phyloP scores from a whole-genome alignment of 2,329 filamentous ascomycete species.

The Paracoccidioides lutzii region DNA sequence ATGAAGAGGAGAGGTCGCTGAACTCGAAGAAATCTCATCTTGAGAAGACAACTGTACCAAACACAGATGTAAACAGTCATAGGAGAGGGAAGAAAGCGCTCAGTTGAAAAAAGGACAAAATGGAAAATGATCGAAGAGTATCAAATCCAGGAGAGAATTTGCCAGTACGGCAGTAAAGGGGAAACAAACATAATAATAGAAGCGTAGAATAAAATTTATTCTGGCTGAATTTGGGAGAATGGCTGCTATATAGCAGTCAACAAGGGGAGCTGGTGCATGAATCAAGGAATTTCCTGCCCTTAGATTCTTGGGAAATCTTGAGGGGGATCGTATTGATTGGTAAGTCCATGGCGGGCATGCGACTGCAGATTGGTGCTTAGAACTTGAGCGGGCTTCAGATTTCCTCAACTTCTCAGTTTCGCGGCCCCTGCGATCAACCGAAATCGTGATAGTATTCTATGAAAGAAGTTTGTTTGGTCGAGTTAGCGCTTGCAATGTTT shows the following conservation, averaged over 20 bases:
- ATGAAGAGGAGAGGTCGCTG: not conserved
- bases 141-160: not conserved
- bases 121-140: not conserved
- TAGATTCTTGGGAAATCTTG: not conserved
- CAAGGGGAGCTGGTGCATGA: not conserved
- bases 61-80: not conserved
- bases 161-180: not conserved
- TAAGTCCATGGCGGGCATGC: not conserved
- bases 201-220: too few relatives aligned
- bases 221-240: not conserved
- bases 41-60: not conserved
- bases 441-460: not conserved
- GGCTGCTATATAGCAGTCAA: not conserved
- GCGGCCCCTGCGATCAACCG: not conserved
- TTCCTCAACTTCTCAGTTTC: not conserved
- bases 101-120: not conserved
- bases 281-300: not conserved
- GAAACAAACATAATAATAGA: too few relatives aligned
- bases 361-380: not conserved
- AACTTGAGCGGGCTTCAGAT: not conserved
- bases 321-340: not conserved
- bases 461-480: not conserved
- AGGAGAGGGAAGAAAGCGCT: not conserved
- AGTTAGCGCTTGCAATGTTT: constrained; percentile 2
- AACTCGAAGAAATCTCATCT: not conserved